Base-by-base conservation (phyloP, 139 green algal genomes). In the Marvania coccoides region DNA sequence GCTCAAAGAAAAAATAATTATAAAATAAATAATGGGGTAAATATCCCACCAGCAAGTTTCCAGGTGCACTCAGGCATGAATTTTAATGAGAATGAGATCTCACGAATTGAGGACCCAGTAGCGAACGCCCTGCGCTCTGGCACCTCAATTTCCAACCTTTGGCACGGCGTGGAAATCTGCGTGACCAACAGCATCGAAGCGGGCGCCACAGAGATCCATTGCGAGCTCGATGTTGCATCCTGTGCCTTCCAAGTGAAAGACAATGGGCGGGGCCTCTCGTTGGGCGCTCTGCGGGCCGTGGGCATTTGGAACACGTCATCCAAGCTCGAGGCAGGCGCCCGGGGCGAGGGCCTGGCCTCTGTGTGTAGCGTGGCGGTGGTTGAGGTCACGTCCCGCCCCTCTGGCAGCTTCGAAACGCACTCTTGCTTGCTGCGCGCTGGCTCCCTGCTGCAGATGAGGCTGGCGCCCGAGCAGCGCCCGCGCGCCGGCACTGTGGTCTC, bases 361-460 rank as follows among this genome's bases (percentile, higher is more conserved):
- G 46, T 89, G 2, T 61, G 65, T 10, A 36, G 64, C 2, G 10
- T 53, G 0, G 63, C 71, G 1, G 42, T 69, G n/a, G 57, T 89
- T 23, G 37, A 75, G 6, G 48, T 89, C 6, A 65, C 55, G 3
- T 81, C 74, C 2, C 56, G 74, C 1, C 60, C 69, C 3, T 15
- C 3, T 4, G 82, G 82, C 8, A 64, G 53, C 23, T 89, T 89
- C 47, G 81, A 89, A 63, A 89, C 82, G 10, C 51, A 69, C 31
- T 29, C 26, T 5, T 58, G 57, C 48, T 4, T 75, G 24, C 26
- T 74, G 14, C 26, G 26, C 6, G 59, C 36, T 5, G 63, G 64
- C 2, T 29, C 15, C 7, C 35, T 62, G 12, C 29, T 67, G 5
- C 51, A 63, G 23, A 47, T 54, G 8, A 61, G 71, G 0, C 42